phyloP scores from a whole-genome alignment of 2,329 filamentous ascomycete genomes.

The Ceratocystiopsis minuta region DNA sequence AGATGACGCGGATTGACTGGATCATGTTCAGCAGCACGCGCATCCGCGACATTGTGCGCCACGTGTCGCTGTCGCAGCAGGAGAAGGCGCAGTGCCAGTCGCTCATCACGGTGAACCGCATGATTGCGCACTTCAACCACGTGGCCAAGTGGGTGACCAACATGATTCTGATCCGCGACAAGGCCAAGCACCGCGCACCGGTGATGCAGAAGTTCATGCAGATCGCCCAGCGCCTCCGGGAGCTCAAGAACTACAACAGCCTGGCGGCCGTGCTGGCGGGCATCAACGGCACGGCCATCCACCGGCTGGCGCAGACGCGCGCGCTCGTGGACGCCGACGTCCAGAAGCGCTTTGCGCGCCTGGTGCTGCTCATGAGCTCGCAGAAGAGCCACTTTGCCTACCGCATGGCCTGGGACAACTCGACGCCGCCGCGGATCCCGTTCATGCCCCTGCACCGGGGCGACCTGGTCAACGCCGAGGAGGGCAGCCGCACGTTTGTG shows the following conservation, averaged over 20 bases:
- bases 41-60: conserved; percentile 78
- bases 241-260: conserved; percentile 93
- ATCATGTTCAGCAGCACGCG: conserved; percentile 93
- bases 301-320: conserved; percentile 64
- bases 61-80: conserved; percentile 58
- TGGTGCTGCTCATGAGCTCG: conserved; percentile 83
- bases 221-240: conserved; percentile 67
- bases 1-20: conserved; percentile 94
- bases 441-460: conserved; percentile 80
- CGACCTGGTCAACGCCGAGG: conserved; percentile 80
- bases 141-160: conserved; percentile 67
- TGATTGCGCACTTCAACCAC: conserved; percentile 87
- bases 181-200: conserved; percentile 81
- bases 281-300: conserved; percentile 73
- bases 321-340: conserved; percentile 53
- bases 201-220: conserved; percentile 94
- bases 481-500: conserved; percentile 81
- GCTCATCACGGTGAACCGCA: conserved; percentile 75
- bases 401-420: conserved; percentile 95
- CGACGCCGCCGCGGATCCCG: conserved; percentile 72
- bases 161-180: conserved; percentile 77
- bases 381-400: conserved; percentile 90
- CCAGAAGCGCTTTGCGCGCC: conserved; percentile 69
- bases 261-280: conserved; percentile 87
- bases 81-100: conserved; percentile 60